phyloP scores from a whole-genome alignment of 306 rosid genomes.

The Quercus variabilis region DNA sequence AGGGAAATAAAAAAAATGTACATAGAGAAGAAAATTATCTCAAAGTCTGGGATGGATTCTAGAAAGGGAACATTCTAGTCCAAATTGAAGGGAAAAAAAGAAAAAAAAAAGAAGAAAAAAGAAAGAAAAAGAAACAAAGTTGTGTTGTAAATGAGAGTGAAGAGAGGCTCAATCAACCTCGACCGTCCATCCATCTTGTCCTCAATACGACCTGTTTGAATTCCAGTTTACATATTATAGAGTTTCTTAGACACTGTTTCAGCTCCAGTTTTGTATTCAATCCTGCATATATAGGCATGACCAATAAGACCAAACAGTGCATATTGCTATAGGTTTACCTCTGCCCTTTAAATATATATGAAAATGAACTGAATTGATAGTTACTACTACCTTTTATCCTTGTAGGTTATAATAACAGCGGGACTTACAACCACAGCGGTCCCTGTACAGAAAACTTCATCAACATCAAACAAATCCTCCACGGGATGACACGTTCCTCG shows the following conservation, averaged over 20 bases:
- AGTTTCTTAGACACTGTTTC: constrained; percentile 36
- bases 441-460: constrained; percentile 68
- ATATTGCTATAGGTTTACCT: background rate
- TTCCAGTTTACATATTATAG: constrained; percentile 32
- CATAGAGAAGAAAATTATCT: no score
- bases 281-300: constrained; percentile 25
- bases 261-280: constrained; percentile 44
- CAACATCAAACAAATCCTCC: constrained; percentile 52
- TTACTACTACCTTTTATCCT: constrained; percentile 22
- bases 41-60: no score
- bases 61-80: background rate
- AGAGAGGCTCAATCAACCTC: constrained; percentile 14
- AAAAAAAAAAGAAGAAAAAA: no score
- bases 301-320: background rate
- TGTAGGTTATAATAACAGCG: constrained; percentile 30
- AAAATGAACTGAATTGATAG: background rate
- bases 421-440: constrained; percentile 45
- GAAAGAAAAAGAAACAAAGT: background rate
- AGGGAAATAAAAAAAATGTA: no score
- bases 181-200: constrained; percentile 49
- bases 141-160: background rate
- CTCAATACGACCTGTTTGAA: constrained; percentile 46
- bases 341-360: background rate
- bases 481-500: constrained; percentile 34
- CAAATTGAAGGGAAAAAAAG: background rate